These are phyloP conservation scores for Aspergillus jensenii DNA, from an alignment of 2,329 filamentous ascomycete genomes.

Conservation along the genomic window DNA sequence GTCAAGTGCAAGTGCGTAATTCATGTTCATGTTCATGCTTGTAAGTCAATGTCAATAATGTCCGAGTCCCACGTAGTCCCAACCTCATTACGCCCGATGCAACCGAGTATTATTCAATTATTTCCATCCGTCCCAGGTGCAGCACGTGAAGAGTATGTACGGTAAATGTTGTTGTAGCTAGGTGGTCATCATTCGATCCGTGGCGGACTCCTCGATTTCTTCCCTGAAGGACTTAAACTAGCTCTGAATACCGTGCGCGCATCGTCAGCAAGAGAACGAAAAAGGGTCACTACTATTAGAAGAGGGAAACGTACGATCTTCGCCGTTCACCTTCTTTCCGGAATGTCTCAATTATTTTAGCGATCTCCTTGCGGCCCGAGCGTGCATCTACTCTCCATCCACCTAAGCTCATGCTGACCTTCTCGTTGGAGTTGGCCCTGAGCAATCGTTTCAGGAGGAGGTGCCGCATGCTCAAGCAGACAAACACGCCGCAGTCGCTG, in stretches of 20 bases:
- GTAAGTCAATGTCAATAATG: background rate
- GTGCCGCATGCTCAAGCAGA: constrained; percentile 93
- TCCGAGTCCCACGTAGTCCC: background rate
- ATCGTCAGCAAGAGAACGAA: background rate
- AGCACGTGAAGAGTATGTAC: background rate
- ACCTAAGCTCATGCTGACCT: constrained; percentile 91
- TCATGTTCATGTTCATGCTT: constrained; percentile 2
- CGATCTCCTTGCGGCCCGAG: constrained; percentile 83
- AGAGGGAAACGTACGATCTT: constrained; percentile 64
- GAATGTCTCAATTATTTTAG: constrained; percentile 81
- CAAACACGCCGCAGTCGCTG: constrained; percentile 92
- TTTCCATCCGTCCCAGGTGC: background rate
- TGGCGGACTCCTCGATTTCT: constrained; percentile 25
- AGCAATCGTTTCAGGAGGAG: constrained; percentile 83
- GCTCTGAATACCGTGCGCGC: constrained; percentile 6
- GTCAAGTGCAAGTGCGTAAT: background rate
- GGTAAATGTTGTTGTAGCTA: background rate
- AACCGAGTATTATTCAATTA: background rate
- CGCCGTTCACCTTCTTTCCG: constrained; percentile 84
- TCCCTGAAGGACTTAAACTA: constrained; percentile 24
- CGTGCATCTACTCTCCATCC: constrained; percentile 79
- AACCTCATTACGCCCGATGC: constrained; percentile 2
- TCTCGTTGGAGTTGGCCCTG: constrained; percentile 74
- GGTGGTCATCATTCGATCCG: constrained; percentile 19
- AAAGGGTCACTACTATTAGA: background rate